These are phyloP conservation scores for Pontederia paniculata DNA, from an alignment of 176 grass and related monocot species.

Conservation along the genomic window DNA sequence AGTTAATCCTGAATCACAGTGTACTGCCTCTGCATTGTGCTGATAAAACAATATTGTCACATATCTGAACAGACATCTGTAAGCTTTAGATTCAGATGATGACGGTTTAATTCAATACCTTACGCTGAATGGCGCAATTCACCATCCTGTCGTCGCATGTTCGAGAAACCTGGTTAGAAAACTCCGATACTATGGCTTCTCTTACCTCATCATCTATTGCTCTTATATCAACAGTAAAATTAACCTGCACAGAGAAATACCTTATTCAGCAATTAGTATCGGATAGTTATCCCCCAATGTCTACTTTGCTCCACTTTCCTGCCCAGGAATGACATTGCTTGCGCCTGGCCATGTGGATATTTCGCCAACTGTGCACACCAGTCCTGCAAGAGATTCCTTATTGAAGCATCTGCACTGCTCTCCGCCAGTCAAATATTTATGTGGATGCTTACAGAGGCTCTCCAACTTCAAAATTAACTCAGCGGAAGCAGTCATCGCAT, in stretches of 20 bases:
- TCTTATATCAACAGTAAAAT: slow-evolving; percentile 89
- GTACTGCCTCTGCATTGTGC: slow-evolving; percentile 63
- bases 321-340: slow-evolving; percentile 91
- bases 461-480: slow-evolving; percentile 82
- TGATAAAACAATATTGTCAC: slow-evolving; percentile 14
- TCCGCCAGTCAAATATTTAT: slow-evolving; percentile 36
- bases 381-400: slow-evolving; percentile 53
- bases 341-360: slow-evolving; percentile 81
- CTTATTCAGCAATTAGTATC: not conserved
- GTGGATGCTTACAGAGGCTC: slow-evolving; percentile 69
- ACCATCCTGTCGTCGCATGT: slow-evolving; percentile 59
- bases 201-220: slow-evolving; percentile 64
- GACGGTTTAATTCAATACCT: slow-evolving; percentile 23
- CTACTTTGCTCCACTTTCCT: slow-evolving; percentile 27
- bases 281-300: not conserved
- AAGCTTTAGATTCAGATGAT: not conserved
- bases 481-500: slow-evolving; percentile 88
- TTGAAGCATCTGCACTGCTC: slow-evolving; percentile 50
- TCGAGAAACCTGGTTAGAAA: slow-evolving; percentile 53
- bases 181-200: slow-evolving; percentile 55
- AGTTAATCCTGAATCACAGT: slow-evolving; percentile 45
- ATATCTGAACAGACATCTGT: not conserved
- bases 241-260: slow-evolving; percentile 40
- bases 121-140: slow-evolving; percentile 55
- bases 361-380: slow-evolving; percentile 93